Evolutionary conservation across 495 filamentous ascomycete genomes (phyloP), one percentile per base, ranked within the genome.

Genomic region (Hypoxylon crocopeplum): DNA sequence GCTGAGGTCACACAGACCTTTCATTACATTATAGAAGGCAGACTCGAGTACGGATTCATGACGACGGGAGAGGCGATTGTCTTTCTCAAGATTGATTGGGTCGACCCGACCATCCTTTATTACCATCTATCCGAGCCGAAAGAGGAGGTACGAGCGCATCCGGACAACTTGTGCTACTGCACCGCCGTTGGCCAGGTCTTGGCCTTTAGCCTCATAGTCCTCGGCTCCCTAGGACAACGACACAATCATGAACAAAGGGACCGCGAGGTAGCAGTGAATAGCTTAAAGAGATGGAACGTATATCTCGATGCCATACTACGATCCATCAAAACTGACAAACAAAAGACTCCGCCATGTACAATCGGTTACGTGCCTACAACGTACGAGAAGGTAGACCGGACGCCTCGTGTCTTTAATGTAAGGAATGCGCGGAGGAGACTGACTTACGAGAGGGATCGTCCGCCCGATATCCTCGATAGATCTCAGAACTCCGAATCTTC

Each of bases 1-100:
- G 66, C 77, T 13, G 71, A 75, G 12, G 44, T 75, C 34, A 74
- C 75, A 37, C 73, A 79, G 48, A 72, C 74, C 29, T 80, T 73
- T 64, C 65, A 64, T 46, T 79, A 79, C 48, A 80, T 82, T 72
- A 71, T 78, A 21, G 41, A 71, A 41, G 56, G 46, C 34, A 69
- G 76, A 13, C 51, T 76, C 33, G 62, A 58, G 58, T 72, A 74
- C 59, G 64, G 73, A n/a, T 72, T 68, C 34, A 67, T 81, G 25
- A 69, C 64, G 10, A 81, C 72, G 5, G 74, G 71, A 16, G 72
- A 77, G 61, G 70, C 73, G 11, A 73, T 78, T 66, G 68, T 80
- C 33, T 79, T 79, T 47, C 69, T 82, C 19, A 59, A 73, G 56
- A 69, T 82, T n/a, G 67, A 70, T 41, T 63, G 65, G 59, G 50